Evolutionary conservation across 1,284 basidiomycete genomes (phyloP), one percentile per base, ranked within the genome.

Genomic region (Farysia itapuensis): DNA sequence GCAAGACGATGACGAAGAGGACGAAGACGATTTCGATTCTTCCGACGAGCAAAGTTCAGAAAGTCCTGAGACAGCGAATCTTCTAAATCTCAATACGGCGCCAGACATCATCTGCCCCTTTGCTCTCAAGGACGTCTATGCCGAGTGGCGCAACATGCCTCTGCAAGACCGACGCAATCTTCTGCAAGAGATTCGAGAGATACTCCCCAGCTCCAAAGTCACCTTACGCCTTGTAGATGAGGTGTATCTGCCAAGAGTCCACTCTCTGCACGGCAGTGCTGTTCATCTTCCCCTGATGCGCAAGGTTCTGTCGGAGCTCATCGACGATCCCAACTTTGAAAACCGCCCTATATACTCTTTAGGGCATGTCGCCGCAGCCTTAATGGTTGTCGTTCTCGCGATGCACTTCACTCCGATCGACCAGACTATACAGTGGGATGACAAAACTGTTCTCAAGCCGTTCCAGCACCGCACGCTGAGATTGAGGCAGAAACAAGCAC

Each of bases 71-170:
- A 41, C 56, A n/a, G 31, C 35, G 15, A 38, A 41, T 14, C 45
- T 53, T 6, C 35, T 53, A 41, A 35, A 29, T 18, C 32, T 52
- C n/a, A 18, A 43, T 6, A 58, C 38, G n/a, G 48, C 54, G 5
- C 54, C 54, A 4, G 33, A 34, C 13, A n/a, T 20, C 18, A 32
- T 42, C 21, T 59, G 56, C 37, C 56, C 49, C 2, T 59, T 59
- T 35, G 56, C 56, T 9, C 42, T 59, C 42, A 52, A 49, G 23
- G 56, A 59, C 22, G 56, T 59, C 19, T 53, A 52, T 23, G 42
- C 49, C 12, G 45, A 59, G 13, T 53, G 56, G 56, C 29, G 35
- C 1, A 37, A 20, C 16, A 48, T 45, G 44, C n/a, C 49, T 0
- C 13, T 53, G 18, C 35, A 49, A 11, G 23, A 33, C 11, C 44